phyloP scores from a whole-genome alignment of 495 filamentous ascomycete genomes.

The Copromyces sp. region DNA sequence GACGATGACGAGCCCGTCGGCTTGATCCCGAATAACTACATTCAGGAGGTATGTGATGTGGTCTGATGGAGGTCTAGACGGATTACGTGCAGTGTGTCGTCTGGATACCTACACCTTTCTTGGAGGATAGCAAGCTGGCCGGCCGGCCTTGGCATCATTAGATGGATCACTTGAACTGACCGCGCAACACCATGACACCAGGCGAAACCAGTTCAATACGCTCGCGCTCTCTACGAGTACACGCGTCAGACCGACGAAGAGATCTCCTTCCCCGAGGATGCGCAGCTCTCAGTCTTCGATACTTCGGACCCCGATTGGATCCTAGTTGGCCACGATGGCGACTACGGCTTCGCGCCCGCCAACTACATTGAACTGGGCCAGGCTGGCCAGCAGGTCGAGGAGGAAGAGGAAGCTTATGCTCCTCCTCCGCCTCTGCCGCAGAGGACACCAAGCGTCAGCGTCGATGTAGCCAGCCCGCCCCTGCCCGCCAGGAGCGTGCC shows the following conservation, averaged over 20 bases:
- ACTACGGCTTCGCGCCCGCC: slow-evolving; percentile 92
- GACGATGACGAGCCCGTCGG: slow-evolving; percentile 94
- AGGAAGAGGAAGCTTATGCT: slow-evolving; percentile 15
- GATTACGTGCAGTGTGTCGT: neutral
- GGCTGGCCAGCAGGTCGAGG: slow-evolving; percentile 8
- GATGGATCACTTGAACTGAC: slow-evolving; percentile 15
- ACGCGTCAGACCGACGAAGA: slow-evolving; percentile 96
- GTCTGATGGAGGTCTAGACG: neutral
- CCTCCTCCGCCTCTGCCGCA: slow-evolving; percentile 23
- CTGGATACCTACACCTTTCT: neutral
- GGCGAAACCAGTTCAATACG: slow-evolving; percentile 62
- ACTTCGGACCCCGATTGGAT: slow-evolving; percentile 93
- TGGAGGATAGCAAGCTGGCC: slow-evolving; percentile 5
- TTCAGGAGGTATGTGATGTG: slow-evolving; percentile 70
- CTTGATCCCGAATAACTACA: slow-evolving; percentile 89
- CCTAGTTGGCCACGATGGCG: slow-evolving; percentile 70
- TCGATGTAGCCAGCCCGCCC: slow-evolving; percentile 22
- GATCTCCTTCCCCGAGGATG: slow-evolving; percentile 89
- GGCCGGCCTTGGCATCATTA: neutral
- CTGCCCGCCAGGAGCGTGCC: slow-evolving; percentile 25
- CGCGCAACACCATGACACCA: slow-evolving; percentile 21
- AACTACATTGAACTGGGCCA: slow-evolving; percentile 77
- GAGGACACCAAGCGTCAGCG: slow-evolving; percentile 10
- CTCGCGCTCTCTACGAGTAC: slow-evolving; percentile 91
- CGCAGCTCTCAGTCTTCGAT: slow-evolving; percentile 75